Evolutionary conservation across 306 rosid genomes (phyloP).

Genomic region (Adenanthera pavonina): DNA sequence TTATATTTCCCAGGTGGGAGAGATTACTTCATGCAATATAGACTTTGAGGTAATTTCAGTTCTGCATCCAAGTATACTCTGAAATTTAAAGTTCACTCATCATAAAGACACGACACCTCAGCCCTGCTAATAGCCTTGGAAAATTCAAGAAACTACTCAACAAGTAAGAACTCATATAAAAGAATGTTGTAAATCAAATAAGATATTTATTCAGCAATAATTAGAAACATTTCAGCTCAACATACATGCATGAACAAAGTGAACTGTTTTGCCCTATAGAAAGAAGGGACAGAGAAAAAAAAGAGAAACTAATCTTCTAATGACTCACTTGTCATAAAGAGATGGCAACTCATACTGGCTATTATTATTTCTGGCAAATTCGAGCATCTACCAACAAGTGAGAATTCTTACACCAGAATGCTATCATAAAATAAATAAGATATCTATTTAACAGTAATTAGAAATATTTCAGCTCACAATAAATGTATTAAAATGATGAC

Average conservation of each 20-base stretch:
- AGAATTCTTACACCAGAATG: not conserved
- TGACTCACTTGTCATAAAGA: not conserved
- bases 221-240: constrained; percentile 1
- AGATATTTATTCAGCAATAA: not conserved
- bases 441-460: not conserved
- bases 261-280: not conserved
- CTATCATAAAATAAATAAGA: not conserved
- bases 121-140: not conserved
- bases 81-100: constrained; percentile 5
- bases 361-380: constrained; percentile 8
- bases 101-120: not conserved
- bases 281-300: not conserved
- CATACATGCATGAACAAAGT: not conserved
- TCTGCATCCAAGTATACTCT: no score
- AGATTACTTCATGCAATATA: no score
- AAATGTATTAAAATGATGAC: not conserved
- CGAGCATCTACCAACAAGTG: not conserved
- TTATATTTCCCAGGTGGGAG: no score
- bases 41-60: no score
- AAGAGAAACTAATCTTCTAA: not conserved
- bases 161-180: not conserved
- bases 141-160: not conserved
- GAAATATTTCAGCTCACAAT: not conserved
- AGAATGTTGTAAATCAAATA: constrained; percentile 9
- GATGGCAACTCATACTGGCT: not conserved